Conservation (phyloP, 345 rosid species). For the Eucalyptus virginea region DNA sequence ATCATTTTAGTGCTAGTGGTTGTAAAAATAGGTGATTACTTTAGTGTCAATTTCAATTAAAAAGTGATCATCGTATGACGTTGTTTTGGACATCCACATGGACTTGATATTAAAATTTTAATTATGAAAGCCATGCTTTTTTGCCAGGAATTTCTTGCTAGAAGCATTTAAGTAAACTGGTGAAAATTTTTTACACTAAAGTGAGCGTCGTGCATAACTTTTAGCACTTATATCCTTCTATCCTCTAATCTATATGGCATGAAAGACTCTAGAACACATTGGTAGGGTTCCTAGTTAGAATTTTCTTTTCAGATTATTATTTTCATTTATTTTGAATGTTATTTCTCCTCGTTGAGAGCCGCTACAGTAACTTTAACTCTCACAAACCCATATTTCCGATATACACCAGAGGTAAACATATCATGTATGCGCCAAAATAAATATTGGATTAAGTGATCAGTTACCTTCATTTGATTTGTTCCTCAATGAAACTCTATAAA, state of each 20-base stretch:
- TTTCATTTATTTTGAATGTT: not conserved
- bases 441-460: not conserved
- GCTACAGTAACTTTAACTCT: not conserved
- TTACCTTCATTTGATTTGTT: not conserved
- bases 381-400: not conserved
- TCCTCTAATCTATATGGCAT: not conserved
- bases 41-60: too few species aligned
- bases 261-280: not conserved
- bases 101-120: too few species aligned
- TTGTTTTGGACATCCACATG: too few species aligned
- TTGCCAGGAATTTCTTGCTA: too few species aligned
- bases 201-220: fast-evolving
- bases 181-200: too few species aligned
- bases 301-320: not conserved
- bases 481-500: not conserved
- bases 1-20: fast-evolving
- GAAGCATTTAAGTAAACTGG: fast-evolving
- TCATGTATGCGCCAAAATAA: not conserved
- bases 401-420: not conserved
- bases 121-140: too few species aligned
- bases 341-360: not conserved
- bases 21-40: too few species aligned
- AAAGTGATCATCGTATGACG: fast-evolving
- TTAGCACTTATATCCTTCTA: too few species aligned
- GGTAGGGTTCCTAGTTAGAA: not conserved